These are phyloP conservation scores for Zygosaccharomyces bisporus DNA, from an alignment of 805 yeast species.

Conservation along the genomic window DNA sequence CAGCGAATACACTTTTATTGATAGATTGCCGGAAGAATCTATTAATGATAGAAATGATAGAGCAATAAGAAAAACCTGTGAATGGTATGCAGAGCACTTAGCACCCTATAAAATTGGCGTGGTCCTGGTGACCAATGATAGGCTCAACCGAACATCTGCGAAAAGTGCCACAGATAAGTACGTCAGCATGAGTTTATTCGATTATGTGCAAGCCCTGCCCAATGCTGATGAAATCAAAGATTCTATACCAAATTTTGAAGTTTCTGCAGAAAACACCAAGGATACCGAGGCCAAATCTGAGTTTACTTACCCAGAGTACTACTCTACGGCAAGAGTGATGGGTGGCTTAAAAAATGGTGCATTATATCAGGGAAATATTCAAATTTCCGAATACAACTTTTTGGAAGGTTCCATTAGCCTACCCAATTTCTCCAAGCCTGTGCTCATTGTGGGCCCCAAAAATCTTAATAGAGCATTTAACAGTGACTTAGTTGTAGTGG, in stretches of 20 bases:
- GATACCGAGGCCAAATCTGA: constrained; percentile 40
- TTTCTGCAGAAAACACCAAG: constrained; percentile 26
- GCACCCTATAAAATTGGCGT: constrained; percentile 41
- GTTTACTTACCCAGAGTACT: constrained; percentile 69
- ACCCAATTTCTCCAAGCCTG: constrained; percentile 71
- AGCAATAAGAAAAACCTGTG: constrained; percentile 71
- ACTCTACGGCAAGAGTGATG: constrained; percentile 73
- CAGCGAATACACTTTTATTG: constrained; percentile 61
- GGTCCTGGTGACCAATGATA: constrained; percentile 74
- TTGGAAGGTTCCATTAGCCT: constrained; percentile 80
- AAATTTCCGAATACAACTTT: constrained; percentile 79
- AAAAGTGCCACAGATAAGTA: constrained; percentile 43
- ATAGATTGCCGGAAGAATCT: constrained; percentile 59
- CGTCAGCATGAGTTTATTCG: constrained; percentile 52
- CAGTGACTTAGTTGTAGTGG: constrained; percentile 89
- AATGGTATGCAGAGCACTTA: constrained; percentile 72
- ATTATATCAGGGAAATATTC: constrained; percentile 77
- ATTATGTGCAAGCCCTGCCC: constrained; percentile 68
- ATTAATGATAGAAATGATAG: constrained; percentile 90
- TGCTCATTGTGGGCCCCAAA: constrained; percentile 76
- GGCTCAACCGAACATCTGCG: constrained; percentile 59
- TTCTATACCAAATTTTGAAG: constrained; percentile 59
- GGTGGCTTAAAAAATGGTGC: constrained; percentile 90
- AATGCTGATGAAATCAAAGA: constrained; percentile 74
- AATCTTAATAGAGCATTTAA: constrained; percentile 86